Conservation (phyloP, 148 eudicot genomes). For the Chenopodium formosanum region DNA sequence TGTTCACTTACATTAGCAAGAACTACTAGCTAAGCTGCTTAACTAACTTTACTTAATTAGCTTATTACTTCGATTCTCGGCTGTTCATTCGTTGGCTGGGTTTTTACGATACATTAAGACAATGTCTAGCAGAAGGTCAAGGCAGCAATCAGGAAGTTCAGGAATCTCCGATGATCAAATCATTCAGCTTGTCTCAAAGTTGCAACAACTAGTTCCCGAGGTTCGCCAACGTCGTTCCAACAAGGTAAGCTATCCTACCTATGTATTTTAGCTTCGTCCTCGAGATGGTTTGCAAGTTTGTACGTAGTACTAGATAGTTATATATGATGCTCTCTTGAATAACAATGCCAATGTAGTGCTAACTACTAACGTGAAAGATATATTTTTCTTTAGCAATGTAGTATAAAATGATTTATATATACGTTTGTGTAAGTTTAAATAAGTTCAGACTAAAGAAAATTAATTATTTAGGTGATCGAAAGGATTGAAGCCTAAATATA, state of each 20-base stretch:
- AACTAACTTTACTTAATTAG: neutral
- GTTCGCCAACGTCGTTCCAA: conserved; percentile 54
- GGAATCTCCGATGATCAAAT: conserved; percentile 75
- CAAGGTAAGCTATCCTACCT: conserved; percentile 35
- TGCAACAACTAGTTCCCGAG: conserved; percentile 77
- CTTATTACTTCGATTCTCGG: too few relatives aligned
- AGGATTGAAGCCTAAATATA: neutral
- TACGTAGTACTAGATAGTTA: neutral
- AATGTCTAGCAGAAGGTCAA: conserved; percentile 78
- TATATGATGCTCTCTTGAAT: neutral
- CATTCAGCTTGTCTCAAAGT: conserved; percentile 66
- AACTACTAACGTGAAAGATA: too few relatives aligned
- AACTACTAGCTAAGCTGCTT: neutral
- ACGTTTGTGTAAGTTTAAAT: neutral
- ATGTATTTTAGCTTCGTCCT: neutral
- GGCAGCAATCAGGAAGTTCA: conserved; percentile 47
- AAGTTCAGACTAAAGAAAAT: too few relatives aligned
- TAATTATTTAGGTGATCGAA: neutral
- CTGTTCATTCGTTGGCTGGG: too few relatives aligned
- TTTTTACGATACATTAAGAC: neutral
- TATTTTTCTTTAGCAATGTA: neutral
- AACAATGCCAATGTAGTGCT: neutral
- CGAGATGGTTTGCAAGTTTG: neutral
- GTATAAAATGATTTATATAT: neutral
- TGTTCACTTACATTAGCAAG: neutral